Base-by-base conservation (phyloP, 257 asterid species). In the Verbena officinalis region DNA sequence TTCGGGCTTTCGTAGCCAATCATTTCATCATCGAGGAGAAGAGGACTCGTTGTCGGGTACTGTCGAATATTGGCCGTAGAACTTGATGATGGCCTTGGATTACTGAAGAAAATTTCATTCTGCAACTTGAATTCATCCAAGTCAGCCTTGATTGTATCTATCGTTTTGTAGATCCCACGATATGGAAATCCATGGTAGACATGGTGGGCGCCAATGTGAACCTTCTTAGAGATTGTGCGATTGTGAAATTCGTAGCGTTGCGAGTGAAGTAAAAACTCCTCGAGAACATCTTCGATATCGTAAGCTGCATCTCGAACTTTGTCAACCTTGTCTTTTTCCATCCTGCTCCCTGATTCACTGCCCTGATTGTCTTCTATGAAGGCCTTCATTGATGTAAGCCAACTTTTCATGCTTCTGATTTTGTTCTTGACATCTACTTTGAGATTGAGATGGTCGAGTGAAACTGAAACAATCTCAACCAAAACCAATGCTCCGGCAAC, bases 241-340 rank as follows among this genome's bases (percentile, higher is more conserved):
- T 12, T 15, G 65, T 59, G 80, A 30, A 58, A 67, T 0, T 52
- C 23, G n/a, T 75, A 52, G 31, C 24, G 67, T 5, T 62, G 63
- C 0, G 78, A 27, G 75, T 71, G 81, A 11, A 53, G 58, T 46
- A 59, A 0, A 14, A 38, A 62, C 43, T 71, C 73, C 9, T 78
- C 84, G 13, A 78, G 39, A 21, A 71, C 68, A 36, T 74, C 73
- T 69, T 75, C 83, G 0, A 78, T 71, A 0, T 64, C 71, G 50
- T 20, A 67, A 4, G 78, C 78, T 15, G 54, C 64, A 0, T 23
- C 33, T 15, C 74, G 64, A 16, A 63, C 33, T 17, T 62, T 59
- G 0, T 30, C 7, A 31, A 71, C 42, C 46, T 30, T 34, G 13
- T 30, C 65, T 3, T 50, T 23, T n/a, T n/a, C n/a, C 42, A 1